Evolutionary conservation across 495 filamentous ascomycete species (phyloP).

Genomic region (Penicillium taxi): DNA sequence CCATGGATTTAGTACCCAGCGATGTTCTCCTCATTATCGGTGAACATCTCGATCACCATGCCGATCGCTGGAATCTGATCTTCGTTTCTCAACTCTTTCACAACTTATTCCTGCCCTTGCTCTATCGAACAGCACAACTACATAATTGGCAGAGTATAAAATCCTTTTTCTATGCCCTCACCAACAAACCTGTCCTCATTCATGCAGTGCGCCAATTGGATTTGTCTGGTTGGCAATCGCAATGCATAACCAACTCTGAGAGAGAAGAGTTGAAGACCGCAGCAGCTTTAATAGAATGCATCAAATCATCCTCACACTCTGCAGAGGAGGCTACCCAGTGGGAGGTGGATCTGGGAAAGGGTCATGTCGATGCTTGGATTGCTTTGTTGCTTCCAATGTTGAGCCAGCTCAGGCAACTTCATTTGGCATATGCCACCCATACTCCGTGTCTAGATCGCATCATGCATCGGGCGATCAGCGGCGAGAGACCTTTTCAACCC

Average conservation of each 20-base stretch:
- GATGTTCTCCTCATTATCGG: constrained; percentile 28
- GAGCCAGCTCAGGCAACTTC: constrained; percentile 21
- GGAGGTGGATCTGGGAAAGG: constrained; percentile 16
- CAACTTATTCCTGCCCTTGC: constrained; percentile 21
- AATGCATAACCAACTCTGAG: constrained; percentile 3
- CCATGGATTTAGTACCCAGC: too few species aligned
- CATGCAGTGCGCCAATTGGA: constrained; percentile 20
- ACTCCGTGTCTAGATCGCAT: constrained; percentile 17
- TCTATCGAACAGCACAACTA: constrained; percentile 18
- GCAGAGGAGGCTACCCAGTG: constrained; percentile 19
- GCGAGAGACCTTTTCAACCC: constrained; percentile 14
- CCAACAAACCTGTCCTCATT: constrained; percentile 18
- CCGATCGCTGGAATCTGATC: constrained; percentile 26
- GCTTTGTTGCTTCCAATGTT: constrained; percentile 22
- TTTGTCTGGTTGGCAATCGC: constrained; percentile 16
- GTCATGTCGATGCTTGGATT: constrained; percentile 25
- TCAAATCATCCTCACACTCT: constrained; percentile 12
- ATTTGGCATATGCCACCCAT: constrained; percentile 14
- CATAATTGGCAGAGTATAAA: constrained; percentile 12
- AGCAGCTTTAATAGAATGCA: constrained; percentile 5
- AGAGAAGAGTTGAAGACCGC: background rate
- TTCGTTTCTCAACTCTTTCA: constrained; percentile 26
- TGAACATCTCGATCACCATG: constrained; percentile 20
- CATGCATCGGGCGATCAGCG: constrained; percentile 15
- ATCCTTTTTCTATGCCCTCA: constrained; percentile 20